Base-by-base conservation (phyloP, 768 basidiomycete species). In the Mycena vulgaris region DNA sequence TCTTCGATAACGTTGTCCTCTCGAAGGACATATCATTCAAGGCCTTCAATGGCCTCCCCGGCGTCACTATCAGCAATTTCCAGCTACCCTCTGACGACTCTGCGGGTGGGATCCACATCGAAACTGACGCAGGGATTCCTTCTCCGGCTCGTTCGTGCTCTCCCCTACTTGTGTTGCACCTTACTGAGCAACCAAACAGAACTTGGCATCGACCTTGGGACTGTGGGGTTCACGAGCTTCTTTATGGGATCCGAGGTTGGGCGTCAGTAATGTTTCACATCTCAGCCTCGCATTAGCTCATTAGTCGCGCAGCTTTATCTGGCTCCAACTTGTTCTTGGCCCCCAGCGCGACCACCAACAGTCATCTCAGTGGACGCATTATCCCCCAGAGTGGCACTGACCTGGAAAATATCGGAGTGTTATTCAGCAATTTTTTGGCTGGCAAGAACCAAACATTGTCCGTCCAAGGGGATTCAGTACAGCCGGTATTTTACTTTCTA, bases 31-130 rank as follows among this genome's bases (percentile, higher is more conserved):
- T 93, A 42, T 79, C 88, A 5, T 86, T 93, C 82, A 90, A 89
- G 74, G 93, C 92, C 6, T 93, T 93, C 78, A 90, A 93, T 68
- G 86, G 86, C 33, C 81, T 94, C 9, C 90, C 90, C 10, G 92
- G 92, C 8, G 89, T 93, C 48, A 89, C 88, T 8, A 92, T 93
- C 76, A 88, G 84, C 69, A 90, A 92, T 80, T 93, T 93, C 82
- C 81, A 89, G 75, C 83, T 93, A 64, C 92, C 92, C 0, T 86
- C 86, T 5, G 91, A 93, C 71, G 89, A 91, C 73, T 85, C 89
- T 48, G 87, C 86, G 39, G 92, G 92, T 63, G 92, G 92, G 31
- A 93, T 93, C 67, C 87, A 87, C 59, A 89, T 93, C 58, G 90
- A 90, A 72, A 92, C 90, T 5, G 90, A 91, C 76, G 86, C 90